Percentiles rank a stretch among this genome's conserved stretches.
These are phyloP conservation scores for Periconia macrospinosa DNA, from an alignment of 2,329 filamentous ascomycete genomes.

Conservation along the genomic window DNA sequence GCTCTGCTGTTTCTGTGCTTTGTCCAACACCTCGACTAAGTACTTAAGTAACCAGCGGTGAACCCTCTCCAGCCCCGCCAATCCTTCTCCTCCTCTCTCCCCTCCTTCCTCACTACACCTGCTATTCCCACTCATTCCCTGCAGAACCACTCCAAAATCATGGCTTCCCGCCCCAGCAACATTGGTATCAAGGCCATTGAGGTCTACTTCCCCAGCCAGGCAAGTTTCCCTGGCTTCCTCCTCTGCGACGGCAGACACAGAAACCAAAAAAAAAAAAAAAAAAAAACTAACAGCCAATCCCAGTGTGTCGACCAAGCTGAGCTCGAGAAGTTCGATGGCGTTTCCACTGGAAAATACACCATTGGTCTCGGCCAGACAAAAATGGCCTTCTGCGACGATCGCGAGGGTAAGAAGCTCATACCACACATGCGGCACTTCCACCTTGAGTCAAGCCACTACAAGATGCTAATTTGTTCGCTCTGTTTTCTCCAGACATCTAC, in stretches of 20 bases:
- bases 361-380: slow-evolving; percentile 59
- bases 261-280: slow-evolving; percentile 13
- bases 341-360: slow-evolving; percentile 55
- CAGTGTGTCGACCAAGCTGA: slow-evolving; percentile 58
- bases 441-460: not conserved
- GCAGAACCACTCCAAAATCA: slow-evolving; percentile 18
- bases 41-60: slow-evolving; percentile 40
- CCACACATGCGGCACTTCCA: not conserved
- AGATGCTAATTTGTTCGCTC: slow-evolving; percentile 13
- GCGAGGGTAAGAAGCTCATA: slow-evolving; percentile 49
- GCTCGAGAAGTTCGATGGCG: slow-evolving; percentile 59
- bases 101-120: slow-evolving; percentile 15
- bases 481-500: slow-evolving; percentile 51
- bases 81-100: not conserved
- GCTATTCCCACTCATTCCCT: slow-evolving; percentile 13
- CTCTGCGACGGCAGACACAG: too few species aligned
- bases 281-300: slow-evolving; percentile 12
- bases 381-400: slow-evolving; percentile 60
- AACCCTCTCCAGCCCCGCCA: slow-evolving; percentile 22
- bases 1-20: slow-evolving; percentile 3
- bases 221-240: slow-evolving; percentile 37
- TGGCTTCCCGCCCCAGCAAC: slow-evolving; percentile 52
- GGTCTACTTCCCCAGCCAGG: slow-evolving; percentile 58
- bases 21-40: slow-evolving; percentile 26
- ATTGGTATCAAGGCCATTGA: slow-evolving; percentile 59